phyloP scores from a whole-genome alignment of 768 basidiomycete species.

The Suillus ampliporus region DNA sequence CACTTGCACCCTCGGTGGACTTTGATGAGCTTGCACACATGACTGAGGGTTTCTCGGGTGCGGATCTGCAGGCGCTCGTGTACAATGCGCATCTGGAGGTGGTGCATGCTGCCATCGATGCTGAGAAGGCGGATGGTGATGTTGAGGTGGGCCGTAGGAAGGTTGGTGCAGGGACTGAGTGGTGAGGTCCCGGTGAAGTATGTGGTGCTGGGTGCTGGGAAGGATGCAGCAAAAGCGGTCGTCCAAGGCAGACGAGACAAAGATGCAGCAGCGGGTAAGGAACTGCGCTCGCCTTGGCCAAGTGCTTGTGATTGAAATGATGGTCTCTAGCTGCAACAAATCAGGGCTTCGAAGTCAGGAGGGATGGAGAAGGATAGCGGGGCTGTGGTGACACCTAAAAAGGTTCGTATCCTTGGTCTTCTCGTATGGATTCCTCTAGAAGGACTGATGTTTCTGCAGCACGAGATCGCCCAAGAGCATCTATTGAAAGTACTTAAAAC shows the following conservation, averaged over 20 bases:
- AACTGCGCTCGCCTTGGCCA: slow-evolving; percentile 1
- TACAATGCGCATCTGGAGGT: slow-evolving; percentile 71
- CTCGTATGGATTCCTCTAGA: not conserved
- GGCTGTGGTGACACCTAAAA: slow-evolving; percentile 23
- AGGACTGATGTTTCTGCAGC: slow-evolving; percentile 37
- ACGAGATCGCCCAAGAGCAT: slow-evolving; percentile 61
- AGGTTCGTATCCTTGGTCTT: slow-evolving; percentile 22
- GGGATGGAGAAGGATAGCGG: slow-evolving; percentile 22
- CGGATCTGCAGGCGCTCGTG: slow-evolving; percentile 92
- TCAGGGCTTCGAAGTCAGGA: slow-evolving; percentile 37
- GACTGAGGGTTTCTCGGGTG: slow-evolving; percentile 91
- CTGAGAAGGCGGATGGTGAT: slow-evolving; percentile 16
- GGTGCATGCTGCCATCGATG: slow-evolving; percentile 67
- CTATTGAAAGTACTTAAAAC: slow-evolving; percentile 66
- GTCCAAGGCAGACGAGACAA: slow-evolving; percentile 75
- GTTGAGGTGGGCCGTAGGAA: not conserved
- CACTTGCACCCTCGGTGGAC: slow-evolving; percentile 49
- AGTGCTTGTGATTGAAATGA: slow-evolving; percentile 11
- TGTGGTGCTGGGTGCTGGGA: slow-evolving; percentile 52
- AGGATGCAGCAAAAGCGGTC: not conserved
- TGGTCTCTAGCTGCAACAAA: slow-evolving; percentile 49
- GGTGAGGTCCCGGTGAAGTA: slow-evolving; percentile 59
- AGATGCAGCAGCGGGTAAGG: slow-evolving; percentile 68
- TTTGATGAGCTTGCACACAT: slow-evolving; percentile 67
- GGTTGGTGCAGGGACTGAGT: not conserved